Conservation (phyloP, 257 asterid species). For the Nicotiana obtusifolia region DNA sequence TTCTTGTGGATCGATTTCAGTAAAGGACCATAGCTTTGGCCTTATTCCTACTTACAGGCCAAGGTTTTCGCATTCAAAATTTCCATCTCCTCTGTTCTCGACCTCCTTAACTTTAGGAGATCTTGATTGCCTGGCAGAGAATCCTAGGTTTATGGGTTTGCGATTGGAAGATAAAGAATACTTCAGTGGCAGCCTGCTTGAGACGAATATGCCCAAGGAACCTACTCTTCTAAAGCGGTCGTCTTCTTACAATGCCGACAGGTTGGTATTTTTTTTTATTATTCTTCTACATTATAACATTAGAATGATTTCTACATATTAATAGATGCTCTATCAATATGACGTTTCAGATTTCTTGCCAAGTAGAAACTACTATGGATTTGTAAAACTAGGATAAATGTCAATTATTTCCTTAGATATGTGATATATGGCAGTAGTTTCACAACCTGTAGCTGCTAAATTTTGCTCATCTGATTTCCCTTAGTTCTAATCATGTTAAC, state of each 20-base stretch:
- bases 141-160: slow-evolving; percentile 58
- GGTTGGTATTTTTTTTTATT: slow-evolving; percentile 30
- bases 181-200: slow-evolving; percentile 88
- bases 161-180: slow-evolving; percentile 80
- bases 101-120: slow-evolving; percentile 71
- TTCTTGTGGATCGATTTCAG: slow-evolving; percentile 88
- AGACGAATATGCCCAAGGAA: slow-evolving; percentile 59
- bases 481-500: neutral
- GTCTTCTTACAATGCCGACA: slow-evolving; percentile 75
- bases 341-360: neutral
- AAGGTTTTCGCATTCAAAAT: slow-evolving; percentile 67
- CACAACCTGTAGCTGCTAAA: neutral
- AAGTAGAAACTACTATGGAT: neutral
- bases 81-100: slow-evolving; percentile 72
- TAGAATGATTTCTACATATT: neutral
- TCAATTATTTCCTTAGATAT: neutral
- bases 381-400: neutral
- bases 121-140: slow-evolving; percentile 62
- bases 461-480: neutral
- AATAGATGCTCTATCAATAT: neutral
- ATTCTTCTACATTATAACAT: neutral
- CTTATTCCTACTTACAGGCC: slow-evolving; percentile 77
- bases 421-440: neutral
- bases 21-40: slow-evolving; percentile 84
- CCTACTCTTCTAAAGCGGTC: slow-evolving; percentile 62